A percentile compares a stretch with the other conserved stretches of the same genome.
phyloP scores from a whole-genome alignment of 1,284 basidiomycete species.

The Pseudozyma pruni region DNA sequence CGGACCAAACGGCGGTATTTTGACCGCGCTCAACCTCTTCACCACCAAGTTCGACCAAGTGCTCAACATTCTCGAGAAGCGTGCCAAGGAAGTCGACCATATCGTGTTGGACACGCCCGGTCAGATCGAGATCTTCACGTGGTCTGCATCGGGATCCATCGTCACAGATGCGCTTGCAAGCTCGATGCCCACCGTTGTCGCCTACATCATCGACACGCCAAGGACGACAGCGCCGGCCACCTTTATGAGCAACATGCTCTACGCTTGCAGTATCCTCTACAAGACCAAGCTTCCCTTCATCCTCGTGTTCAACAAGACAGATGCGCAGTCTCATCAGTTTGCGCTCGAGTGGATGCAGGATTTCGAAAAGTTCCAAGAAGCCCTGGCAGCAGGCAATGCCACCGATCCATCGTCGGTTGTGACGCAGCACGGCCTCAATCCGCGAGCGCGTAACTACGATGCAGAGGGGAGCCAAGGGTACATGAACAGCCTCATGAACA shows the following conservation, averaged over 20 bases:
- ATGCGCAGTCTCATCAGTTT: constrained; percentile 87
- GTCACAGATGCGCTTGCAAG: constrained; percentile 98
- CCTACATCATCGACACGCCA: constrained; percentile 97
- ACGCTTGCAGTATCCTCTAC: constrained; percentile 98
- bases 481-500: constrained; percentile 99
- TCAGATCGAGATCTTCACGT: constrained; percentile 99
- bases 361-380: constrained; percentile 79
- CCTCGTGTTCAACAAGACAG: constrained; percentile 98
- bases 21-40: constrained; percentile 96
- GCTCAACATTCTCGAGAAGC: constrained; percentile 87
- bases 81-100: constrained; percentile 84
- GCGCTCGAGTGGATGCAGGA: constrained; percentile 98
- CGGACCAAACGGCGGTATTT: constrained; percentile 96
- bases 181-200: constrained; percentile 90
- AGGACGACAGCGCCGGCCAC: constrained; percentile 93
- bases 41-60: constrained; percentile 99
- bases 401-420: constrained; percentile 70
- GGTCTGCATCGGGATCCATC: constrained; percentile 98
- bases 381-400: constrained; percentile 68
- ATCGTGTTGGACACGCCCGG: constrained; percentile 96
- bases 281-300: constrained; percentile 98
- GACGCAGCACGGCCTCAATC: constrained; percentile 24
- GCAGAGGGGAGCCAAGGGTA: constrained; percentile 78
- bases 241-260: constrained; percentile 99
- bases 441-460: constrained; percentile 25